phyloP scores from a whole-genome alignment of 768 basidiomycete genomes.

The Suillus luteus region DNA sequence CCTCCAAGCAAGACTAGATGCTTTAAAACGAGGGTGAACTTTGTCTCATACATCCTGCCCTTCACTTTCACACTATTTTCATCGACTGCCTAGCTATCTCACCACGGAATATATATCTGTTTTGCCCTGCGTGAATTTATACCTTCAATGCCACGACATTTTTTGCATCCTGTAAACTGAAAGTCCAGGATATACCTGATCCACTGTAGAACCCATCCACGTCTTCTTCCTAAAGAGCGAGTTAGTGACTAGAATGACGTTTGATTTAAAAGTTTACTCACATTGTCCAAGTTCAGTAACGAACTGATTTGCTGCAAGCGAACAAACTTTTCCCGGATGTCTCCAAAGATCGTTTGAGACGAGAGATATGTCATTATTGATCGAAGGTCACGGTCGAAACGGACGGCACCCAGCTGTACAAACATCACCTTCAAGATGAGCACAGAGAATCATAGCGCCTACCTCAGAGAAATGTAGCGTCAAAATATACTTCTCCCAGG shows the following conservation, averaged over 20 bases:
- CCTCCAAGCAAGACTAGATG: constrained; percentile 91
- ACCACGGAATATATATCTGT: constrained; percentile 15
- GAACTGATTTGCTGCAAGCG: constrained; percentile 93
- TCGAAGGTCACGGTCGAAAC: constrained; percentile 91
- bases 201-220: constrained; percentile 93
- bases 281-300: constrained; percentile 83
- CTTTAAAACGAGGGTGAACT: constrained; percentile 69
- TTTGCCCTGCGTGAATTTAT: constrained; percentile 15
- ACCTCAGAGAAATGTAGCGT: constrained; percentile 89
- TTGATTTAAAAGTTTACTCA: constrained; percentile 28
- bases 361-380: constrained; percentile 82
- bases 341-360: constrained; percentile 87
- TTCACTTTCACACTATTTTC: background rate
- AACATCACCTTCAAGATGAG: constrained; percentile 6
- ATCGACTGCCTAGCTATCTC: constrained; percentile 13
- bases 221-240: constrained; percentile 74
- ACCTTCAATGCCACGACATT: constrained; percentile 62
- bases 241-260: constrained; percentile 1
- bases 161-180: constrained; percentile 76
- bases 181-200: constrained; percentile 88
- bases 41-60: background rate
- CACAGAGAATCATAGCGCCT: constrained; percentile 18
- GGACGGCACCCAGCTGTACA: constrained; percentile 86
- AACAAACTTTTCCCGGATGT: constrained; percentile 88
- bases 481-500: constrained; percentile 90